These are phyloP conservation scores for Tympanopsis confertula DNA, from an alignment of 2,329 filamentous ascomycete species.

Conservation along the genomic window DNA sequence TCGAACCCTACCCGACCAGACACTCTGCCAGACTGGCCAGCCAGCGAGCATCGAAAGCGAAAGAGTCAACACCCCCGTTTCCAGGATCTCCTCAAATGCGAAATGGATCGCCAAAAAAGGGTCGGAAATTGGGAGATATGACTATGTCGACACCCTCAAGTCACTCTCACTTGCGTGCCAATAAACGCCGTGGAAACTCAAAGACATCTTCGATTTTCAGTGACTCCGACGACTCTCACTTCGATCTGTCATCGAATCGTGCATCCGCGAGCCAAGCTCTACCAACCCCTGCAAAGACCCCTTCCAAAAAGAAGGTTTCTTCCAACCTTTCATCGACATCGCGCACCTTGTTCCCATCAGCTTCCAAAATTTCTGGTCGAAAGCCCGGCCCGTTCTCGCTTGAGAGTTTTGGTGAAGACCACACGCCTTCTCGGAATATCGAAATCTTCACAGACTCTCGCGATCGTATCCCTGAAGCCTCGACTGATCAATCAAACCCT, in stretches of 20 bases:
- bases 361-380: constrained; percentile 23
- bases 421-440: constrained; percentile 19
- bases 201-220: too few species aligned
- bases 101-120: too few species aligned
- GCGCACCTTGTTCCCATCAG: not conserved
- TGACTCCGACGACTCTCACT: too few species aligned
- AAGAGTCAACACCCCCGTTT: constrained; percentile 17
- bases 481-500: constrained; percentile 38
- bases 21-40: constrained; percentile 23
- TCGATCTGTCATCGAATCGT: too few species aligned
- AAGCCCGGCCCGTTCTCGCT: constrained; percentile 30
- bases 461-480: constrained; percentile 42
- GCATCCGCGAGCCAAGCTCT: too few species aligned
- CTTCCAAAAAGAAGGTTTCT: constrained; percentile 35
- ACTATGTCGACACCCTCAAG: too few species aligned
- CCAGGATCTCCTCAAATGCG: constrained; percentile 8
- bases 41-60: constrained; percentile 15
- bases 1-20: constrained; percentile 23
- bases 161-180: too few species aligned
- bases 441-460: constrained; percentile 52
- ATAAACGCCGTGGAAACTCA: too few species aligned
- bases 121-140: too few species aligned
- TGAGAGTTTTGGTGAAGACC: constrained; percentile 24
- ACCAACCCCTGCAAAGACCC: constrained; percentile 51
- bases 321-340: constrained; percentile 29